phyloP scores from a whole-genome alignment of 1,284 basidiomycete genomes.

The Tilletia indica region DNA sequence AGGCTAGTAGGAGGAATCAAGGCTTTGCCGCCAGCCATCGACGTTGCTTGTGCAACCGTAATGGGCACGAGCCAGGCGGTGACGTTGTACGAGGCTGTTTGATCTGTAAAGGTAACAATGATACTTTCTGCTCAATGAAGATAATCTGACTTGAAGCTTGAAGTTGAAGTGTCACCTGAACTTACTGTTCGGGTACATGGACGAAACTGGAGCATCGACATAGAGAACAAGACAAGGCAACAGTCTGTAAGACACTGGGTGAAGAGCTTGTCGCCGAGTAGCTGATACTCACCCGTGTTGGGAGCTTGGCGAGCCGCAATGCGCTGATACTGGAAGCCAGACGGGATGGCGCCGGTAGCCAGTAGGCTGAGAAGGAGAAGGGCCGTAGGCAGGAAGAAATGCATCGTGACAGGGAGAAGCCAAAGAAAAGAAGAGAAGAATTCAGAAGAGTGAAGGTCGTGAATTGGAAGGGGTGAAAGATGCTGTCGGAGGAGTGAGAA shows the following conservation, averaged over 20 bases:
- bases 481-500: constrained; percentile 53
- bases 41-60: not conserved
- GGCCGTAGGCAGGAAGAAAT: not conserved
- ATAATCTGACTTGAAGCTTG: not conserved
- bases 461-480: not conserved
- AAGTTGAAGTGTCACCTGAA: not conserved
- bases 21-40: constrained; percentile 11
- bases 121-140: not conserved
- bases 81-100: constrained; percentile 5
- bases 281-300: not conserved
- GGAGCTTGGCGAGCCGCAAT: constrained; percentile 5
- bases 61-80: constrained; percentile 13
- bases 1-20: not conserved
- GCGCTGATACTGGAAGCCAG: not conserved
- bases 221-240: not conserved
- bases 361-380: constrained; percentile 21
- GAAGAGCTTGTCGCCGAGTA: not conserved
- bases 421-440: not conserved
- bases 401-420: not conserved
- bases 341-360: not conserved
- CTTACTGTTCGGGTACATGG: not conserved
- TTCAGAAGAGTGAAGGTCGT: not conserved
- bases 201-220: not conserved
- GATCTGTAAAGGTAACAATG: not conserved
- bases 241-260: not conserved